Base-by-base conservation (phyloP, 352 stramenopile genomes). In the Pythium rhizo-oryzae region DNA sequence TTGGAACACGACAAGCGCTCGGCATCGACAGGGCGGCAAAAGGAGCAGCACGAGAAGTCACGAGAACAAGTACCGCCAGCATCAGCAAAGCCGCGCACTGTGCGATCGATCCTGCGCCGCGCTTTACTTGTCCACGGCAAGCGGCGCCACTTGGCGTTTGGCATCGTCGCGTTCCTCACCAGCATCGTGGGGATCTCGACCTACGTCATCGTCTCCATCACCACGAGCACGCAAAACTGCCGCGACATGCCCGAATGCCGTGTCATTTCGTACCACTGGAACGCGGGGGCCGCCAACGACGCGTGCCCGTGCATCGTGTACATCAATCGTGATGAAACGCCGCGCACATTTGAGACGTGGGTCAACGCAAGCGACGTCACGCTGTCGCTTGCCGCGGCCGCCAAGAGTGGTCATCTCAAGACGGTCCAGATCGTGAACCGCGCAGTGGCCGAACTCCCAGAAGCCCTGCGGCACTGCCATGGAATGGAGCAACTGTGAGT, bases 401-500 rank as follows among this genome's bases (percentile, higher is more conserved):
- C 72, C 12, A 33, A 16, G 28, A 50, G 54, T 23, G 72, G 72
- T 12, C 43, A 71, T 23, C 41, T 76, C 8, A 39, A 59, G 23
- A 78, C 59, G 18, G 49, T 76, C 4, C 64, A 78, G 56, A 71
- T 78, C 52, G 62, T 76, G 51, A 78, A 76, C 33, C 44, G 64
- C 23, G 58, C 50, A 2, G 16, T 78, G 8, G 50, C 53, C 8
- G 19, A 28, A 11, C 59, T 76, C 1, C 68, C 68, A 12, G 47
- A 50, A 0, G 63, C 70, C n/a, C 55, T 78, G 7, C 41, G 39
- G 0, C 28, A 53, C 19, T 74, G 72, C 56, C 19, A 43, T 0
- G 23, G 66, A 1, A 59, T 78, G 30, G 68, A 78, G 44, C 63
- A 78, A 33, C 11, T 78, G 57, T 71, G 30, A 25, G 64, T 59